Evolutionary conservation across 2,329 filamentous ascomycete species (phyloP).

Genomic region (Trichophaea hybrida): DNA sequence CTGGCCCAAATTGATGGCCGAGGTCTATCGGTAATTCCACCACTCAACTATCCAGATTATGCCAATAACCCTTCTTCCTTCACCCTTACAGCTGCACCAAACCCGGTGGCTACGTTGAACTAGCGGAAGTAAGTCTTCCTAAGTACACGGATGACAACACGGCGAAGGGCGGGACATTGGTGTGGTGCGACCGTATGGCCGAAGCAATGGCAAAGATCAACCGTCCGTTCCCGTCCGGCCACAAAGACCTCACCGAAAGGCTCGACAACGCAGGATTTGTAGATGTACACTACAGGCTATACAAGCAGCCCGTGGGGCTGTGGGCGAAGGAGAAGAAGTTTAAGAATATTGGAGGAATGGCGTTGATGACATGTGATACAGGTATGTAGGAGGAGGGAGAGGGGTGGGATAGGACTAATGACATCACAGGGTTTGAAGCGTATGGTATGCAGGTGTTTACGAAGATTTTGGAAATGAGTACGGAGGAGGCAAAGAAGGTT

Average conservation of each 20-base stretch:
- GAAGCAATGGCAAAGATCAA: slow-evolving; percentile 29
- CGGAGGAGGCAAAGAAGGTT: background rate
- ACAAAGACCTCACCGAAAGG: slow-evolving; percentile 29
- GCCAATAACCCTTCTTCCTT: background rate
- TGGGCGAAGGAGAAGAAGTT: slow-evolving; percentile 28
- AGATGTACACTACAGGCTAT: slow-evolving; percentile 24
- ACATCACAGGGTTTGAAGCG: slow-evolving; percentile 5
- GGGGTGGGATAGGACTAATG: slow-evolving; percentile 24
- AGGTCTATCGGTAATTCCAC: slow-evolving; percentile 10
- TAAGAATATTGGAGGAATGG: background rate
- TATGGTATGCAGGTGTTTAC: slow-evolving; percentile 7
- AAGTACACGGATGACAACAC: slow-evolving; percentile 3
- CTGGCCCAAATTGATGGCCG: slow-evolving; percentile 37
- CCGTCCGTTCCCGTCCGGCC: slow-evolving; percentile 29
- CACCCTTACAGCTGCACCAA: slow-evolving; percentile 23
- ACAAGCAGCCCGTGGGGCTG: slow-evolving; percentile 29
- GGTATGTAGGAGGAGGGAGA: slow-evolving; percentile 19
- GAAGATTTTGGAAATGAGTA: background rate
- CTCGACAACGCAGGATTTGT: slow-evolving; percentile 29
- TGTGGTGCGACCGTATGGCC: slow-evolving; percentile 28
- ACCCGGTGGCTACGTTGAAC: slow-evolving; percentile 35
- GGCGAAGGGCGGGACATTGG: slow-evolving; percentile 28
- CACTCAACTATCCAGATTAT: background rate
- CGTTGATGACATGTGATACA: background rate
- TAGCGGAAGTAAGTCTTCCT: slow-evolving; percentile 25